A percentile compares a stretch with the other conserved stretches of the same genome.
Conservation (phyloP, 2,329 filamentous ascomycete species). For the Colletotrichum neosansevieriae region DNA sequence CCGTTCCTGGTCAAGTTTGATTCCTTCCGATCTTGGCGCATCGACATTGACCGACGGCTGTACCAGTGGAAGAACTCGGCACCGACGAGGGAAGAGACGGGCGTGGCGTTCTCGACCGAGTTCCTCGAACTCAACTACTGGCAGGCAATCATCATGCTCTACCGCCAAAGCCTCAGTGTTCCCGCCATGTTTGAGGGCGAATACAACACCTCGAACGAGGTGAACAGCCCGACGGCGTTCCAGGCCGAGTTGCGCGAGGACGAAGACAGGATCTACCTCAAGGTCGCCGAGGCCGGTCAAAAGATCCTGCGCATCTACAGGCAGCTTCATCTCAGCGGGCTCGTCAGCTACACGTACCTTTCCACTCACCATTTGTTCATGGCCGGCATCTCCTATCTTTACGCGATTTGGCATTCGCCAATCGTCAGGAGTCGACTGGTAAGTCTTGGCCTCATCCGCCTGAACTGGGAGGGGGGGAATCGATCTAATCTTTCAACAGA, state of each 20-base stretch:
- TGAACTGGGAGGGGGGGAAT: too few relatives aligned
- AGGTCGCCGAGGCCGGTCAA: slow-evolving; percentile 94
- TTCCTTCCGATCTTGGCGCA: slow-evolving; percentile 89
- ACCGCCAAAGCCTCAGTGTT: slow-evolving; percentile 89
- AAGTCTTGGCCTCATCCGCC: slow-evolving; percentile 53
- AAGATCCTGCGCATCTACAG: slow-evolving; percentile 92
- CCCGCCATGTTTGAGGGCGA: slow-evolving; percentile 88
- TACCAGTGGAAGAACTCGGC: slow-evolving; percentile 89
- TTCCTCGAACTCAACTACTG: slow-evolving; percentile 97
- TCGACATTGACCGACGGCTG: slow-evolving; percentile 85
- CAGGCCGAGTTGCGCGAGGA: slow-evolving; percentile 79
- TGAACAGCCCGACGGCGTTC: slow-evolving; percentile 72
- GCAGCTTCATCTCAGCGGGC: slow-evolving; percentile 85
- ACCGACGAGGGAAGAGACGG: slow-evolving; percentile 81
- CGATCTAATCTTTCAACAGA: slow-evolving; percentile 58
- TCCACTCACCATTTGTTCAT: slow-evolving; percentile 98
- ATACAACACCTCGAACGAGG: slow-evolving; percentile 73
- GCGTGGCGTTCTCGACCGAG: slow-evolving; percentile 88
- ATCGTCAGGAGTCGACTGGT: slow-evolving; percentile 88
- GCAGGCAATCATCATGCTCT: slow-evolving; percentile 96
- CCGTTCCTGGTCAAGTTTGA: slow-evolving; percentile 87
- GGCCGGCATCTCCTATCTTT: slow-evolving; percentile 95
- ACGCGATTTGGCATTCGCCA: slow-evolving; percentile 96
- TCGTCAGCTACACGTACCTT: slow-evolving; percentile 96
- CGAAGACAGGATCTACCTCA: slow-evolving; percentile 91